Evolutionary conservation across 768 basidiomycete genomes (phyloP).

Genomic region (Phylloporus rhodoxanthus): DNA sequence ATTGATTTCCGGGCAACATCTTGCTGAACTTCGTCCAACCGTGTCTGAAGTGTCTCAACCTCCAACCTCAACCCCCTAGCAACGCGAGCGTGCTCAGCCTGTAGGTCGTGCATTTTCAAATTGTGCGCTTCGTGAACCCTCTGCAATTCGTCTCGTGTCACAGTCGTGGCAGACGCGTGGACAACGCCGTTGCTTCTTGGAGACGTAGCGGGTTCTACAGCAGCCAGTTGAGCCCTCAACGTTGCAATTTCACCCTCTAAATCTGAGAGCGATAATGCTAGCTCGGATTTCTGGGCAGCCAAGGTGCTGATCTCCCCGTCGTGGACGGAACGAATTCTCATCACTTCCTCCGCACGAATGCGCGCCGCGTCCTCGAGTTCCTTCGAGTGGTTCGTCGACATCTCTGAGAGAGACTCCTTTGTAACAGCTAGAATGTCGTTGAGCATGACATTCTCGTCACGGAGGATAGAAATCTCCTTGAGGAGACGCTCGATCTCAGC

Average conservation of each 20-base stretch:
- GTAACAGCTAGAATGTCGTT: constrained; percentile 64
- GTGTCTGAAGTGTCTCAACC: constrained; percentile 46
- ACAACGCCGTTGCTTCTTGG: constrained; percentile 53
- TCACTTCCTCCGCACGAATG: constrained; percentile 64
- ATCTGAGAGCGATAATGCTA: constrained; percentile 61
- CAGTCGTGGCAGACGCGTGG: constrained; percentile 34
- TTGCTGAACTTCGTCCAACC: constrained; percentile 49
- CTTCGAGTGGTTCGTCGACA: constrained; percentile 60
- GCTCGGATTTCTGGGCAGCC: constrained; percentile 55
- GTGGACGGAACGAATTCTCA: constrained; percentile 51
- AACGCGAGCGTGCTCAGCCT: constrained; percentile 59
- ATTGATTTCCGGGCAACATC: constrained; percentile 66
- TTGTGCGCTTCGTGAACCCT: constrained; percentile 81
- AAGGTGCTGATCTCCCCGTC: constrained; percentile 56
- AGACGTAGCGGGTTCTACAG: constrained; percentile 40
- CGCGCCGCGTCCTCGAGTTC: constrained; percentile 76
- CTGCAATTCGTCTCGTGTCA: constrained; percentile 73
- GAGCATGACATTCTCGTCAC: constrained; percentile 62
- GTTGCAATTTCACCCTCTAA: constrained; percentile 74
- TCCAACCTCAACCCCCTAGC: constrained; percentile 50
- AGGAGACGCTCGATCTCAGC: constrained; percentile 51
- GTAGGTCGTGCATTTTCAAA: constrained; percentile 68
- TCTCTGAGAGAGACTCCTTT: constrained; percentile 63
- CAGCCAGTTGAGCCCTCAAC: constrained; percentile 47
- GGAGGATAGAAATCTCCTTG: constrained; percentile 54